Evolutionary conservation across 2,329 filamentous ascomycete species (phyloP), one percentile per base, ranked within the genome.

Genomic region (Bipolaris oryzae): DNA sequence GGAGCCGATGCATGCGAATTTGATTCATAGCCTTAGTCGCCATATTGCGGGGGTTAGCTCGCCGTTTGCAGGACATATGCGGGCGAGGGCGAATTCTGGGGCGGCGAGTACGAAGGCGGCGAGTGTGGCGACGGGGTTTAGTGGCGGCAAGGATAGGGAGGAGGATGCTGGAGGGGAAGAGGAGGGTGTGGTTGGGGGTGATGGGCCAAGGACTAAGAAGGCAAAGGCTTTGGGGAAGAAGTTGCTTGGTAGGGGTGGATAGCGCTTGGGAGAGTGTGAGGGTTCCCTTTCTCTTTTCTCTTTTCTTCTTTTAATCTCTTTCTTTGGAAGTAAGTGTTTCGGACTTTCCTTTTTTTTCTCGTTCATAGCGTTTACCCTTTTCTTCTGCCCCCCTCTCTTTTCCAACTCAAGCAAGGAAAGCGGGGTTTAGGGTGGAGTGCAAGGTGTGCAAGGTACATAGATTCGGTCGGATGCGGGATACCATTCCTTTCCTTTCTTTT

Each of bases 11-110:
- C 71, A 71, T 43, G 71, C 68, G 3, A 74, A 71, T 25, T 63
- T 76, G n/a, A 70, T 74, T 43, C 67, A 70, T 46, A 71, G 63
- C 49, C 53, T 74, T 37, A 71, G 69, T 53, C 67, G 69, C 37
- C 73, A 75, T 52, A 60, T 75, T n/a, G 71, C 72, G 10, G 63
- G 66, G 4, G 67, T 74, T 2, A 48, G 54, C 20, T 68, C 67
- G 13, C 69, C 70, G 1, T 72, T 74, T 58, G 53, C 57, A 2
- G 59, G 61, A 3, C 64, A 71, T 31, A 58, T 60, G 15, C 34
- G 60, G 5, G 59, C 45, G 1, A 51, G 64, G 16, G 66, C 67
- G 1, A 58, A 50, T 13, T 61, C 56, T 38, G 50, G 50, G 0
- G 50, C 47, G 3, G 63, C 54, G 9, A 62, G 57, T 38, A 59